These are phyloP conservation scores for Bonnemaisonia californica DNA, from an alignment of 31 red algal genomes.

Conservation along the genomic window DNA sequence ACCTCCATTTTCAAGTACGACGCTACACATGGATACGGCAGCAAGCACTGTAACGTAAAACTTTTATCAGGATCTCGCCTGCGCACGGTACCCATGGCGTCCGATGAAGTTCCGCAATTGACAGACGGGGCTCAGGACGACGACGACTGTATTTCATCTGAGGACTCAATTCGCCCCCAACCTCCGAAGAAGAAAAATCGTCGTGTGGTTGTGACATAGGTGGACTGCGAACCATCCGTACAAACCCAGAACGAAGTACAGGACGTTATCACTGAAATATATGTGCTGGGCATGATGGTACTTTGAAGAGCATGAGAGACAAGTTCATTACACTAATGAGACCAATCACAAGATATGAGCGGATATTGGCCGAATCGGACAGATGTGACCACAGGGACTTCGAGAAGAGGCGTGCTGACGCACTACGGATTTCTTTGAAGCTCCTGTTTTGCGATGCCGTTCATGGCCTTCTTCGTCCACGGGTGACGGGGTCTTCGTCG, in stretches of 20 bases:
- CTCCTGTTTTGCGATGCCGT: conserved; percentile 22
- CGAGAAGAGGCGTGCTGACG: conserved; percentile 8
- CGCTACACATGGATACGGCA: conserved; percentile 18
- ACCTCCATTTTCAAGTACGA: conserved; percentile 20
- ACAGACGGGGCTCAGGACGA: conserved; percentile 9
- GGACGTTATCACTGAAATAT: conserved; percentile 9
- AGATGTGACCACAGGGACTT: conserved; percentile 23
- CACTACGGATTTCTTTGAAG: conserved; percentile 24
- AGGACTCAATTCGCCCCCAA: conserved; percentile 12
- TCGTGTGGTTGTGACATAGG: conserved; percentile 11
- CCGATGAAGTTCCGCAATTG: conserved; percentile 18
- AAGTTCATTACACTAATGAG: conserved; percentile 18
- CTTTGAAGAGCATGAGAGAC: conserved; percentile 15
- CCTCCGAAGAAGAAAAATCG: conserved; percentile 17
- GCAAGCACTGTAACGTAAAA: conserved; percentile 1
- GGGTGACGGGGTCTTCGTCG: conserved; percentile 3
- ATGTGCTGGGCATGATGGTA: conserved; percentile 1
- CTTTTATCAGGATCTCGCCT: conserved; percentile 10
- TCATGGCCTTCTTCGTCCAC: conserved; percentile 15
- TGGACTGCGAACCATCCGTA: conserved; percentile 5
- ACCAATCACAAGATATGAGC: not conserved
- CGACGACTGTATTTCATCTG: conserved; percentile 17
- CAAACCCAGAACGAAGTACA: conserved; percentile 2
- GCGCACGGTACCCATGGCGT: conserved; percentile 16
- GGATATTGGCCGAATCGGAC: conserved; percentile 20